These are phyloP conservation scores for Leccinum broughii DNA, from an alignment of 768 basidiomycete genomes.

Conservation along the genomic window DNA sequence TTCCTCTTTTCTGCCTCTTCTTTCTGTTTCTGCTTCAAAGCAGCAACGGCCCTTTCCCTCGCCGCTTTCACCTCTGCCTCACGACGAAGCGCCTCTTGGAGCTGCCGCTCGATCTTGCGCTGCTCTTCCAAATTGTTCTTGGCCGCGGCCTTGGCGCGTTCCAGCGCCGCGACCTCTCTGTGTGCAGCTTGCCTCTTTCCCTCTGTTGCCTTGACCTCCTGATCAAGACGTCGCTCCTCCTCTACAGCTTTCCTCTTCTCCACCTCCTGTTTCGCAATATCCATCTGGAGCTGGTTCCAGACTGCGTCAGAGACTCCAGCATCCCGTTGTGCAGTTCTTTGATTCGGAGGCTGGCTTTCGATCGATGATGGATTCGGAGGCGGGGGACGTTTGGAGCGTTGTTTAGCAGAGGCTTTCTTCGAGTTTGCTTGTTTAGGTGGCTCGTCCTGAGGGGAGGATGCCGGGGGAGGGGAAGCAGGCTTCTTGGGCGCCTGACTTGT, in stretches of 20 bases:
- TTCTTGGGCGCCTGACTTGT: conserved; percentile 20
- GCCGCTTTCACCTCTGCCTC: conserved; percentile 14
- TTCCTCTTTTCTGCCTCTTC: conserved; percentile 18
- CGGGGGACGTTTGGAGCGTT: not conserved
- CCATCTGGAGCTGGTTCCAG: conserved; percentile 52
- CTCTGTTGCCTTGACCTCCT: conserved; percentile 18
- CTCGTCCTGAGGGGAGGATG: not conserved
- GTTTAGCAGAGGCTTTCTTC: conserved; percentile 1
- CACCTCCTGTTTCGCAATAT: conserved; percentile 29
- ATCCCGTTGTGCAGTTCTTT: conserved; percentile 39
- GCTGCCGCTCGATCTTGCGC: conserved; percentile 28
- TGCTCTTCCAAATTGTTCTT: conserved; percentile 22
- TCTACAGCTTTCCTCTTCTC: conserved; percentile 19
- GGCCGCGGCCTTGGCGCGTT: conserved; percentile 20
- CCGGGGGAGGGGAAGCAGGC: conserved; percentile 22
- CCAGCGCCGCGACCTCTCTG: conserved; percentile 13
- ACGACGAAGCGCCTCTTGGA: conserved; percentile 31
- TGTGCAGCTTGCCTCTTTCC: conserved; percentile 15
- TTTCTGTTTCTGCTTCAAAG: not conserved
- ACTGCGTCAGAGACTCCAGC: conserved; percentile 51
- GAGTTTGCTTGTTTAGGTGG: conserved; percentile 9
- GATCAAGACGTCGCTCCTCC: conserved; percentile 20
- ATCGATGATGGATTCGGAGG: conserved; percentile 1
- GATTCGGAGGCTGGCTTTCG: conserved; percentile 8
- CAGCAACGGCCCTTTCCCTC: not conserved